These are phyloP conservation scores for Tetrapisispora pingtungensis DNA, from an alignment of 805 yeast species.

Conservation along the genomic window DNA sequence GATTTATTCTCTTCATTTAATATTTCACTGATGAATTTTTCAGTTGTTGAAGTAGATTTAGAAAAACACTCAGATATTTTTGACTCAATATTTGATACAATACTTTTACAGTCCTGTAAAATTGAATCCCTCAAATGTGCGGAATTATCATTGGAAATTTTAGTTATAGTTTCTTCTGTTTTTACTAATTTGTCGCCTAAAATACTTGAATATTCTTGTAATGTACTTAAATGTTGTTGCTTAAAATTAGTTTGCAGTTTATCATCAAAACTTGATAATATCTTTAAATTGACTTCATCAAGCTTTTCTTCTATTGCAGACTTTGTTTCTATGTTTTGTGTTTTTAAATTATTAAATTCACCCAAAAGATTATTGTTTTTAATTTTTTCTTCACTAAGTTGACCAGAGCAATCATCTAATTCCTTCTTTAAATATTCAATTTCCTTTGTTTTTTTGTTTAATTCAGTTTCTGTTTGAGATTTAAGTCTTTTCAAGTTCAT, in stretches of 20 bases:
- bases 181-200: background rate
- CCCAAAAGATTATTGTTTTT: conserved; percentile 22
- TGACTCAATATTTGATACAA: background rate
- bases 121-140: background rate
- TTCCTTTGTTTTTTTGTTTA: conserved; percentile 24
- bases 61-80: background rate
- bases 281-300: conserved; percentile 2
- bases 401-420: conserved; percentile 36
- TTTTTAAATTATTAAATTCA: conserved; percentile 11
- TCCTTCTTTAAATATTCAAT: conserved; percentile 29
- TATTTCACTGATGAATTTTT: background rate
- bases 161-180: too few species aligned
- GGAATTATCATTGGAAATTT: background rate
- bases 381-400: conserved; percentile 38
- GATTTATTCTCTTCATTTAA: background rate
- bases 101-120: background rate
- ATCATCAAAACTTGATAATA: background rate
- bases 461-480: conserved; percentile 11
- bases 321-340: conserved; percentile 2
- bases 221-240: too few species aligned
- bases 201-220: background rate
- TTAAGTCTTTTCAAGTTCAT: conserved; percentile 18
- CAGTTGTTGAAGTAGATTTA: background rate
- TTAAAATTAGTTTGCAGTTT: background rate
- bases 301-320: conserved; percentile 3